Conservation (phyloP, 208 protist species). For the Leishmania turanica region DNA sequence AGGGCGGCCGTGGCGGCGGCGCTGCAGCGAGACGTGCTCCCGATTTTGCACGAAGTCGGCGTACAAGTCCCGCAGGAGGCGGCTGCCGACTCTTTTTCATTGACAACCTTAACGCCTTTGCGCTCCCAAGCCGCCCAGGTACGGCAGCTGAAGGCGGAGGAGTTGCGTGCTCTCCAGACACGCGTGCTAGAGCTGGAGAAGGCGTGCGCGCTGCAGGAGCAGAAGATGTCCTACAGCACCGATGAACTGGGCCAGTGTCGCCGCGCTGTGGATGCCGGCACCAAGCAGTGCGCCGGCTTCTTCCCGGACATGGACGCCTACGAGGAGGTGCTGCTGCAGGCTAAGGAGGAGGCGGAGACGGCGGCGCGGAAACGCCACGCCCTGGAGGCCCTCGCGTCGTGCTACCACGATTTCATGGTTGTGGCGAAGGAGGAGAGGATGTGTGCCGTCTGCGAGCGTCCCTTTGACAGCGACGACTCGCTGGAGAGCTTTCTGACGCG, state of each 20-base stretch:
- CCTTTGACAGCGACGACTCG: constrained; percentile 37
- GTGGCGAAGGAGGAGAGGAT: constrained; percentile 40
- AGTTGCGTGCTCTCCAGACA: constrained; percentile 32
- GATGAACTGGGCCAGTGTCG: constrained; percentile 29
- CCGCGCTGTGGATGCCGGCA: not conserved
- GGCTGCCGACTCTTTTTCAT: constrained; percentile 4
- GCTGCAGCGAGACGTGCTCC: constrained; percentile 41
- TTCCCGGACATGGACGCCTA: constrained; percentile 42
- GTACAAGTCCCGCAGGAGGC: constrained; percentile 13
- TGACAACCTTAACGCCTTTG: constrained; percentile 16
- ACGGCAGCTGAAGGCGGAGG: constrained; percentile 30
- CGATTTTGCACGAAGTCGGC: constrained; percentile 33
- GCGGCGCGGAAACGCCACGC: constrained; percentile 41
- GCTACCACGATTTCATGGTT: constrained; percentile 62
- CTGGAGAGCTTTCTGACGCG: constrained; percentile 41
- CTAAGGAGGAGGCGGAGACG: constrained; percentile 28
- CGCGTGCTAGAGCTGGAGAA: constrained; percentile 39
- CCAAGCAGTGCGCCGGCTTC: constrained; percentile 9
- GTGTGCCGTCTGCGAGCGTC: constrained; percentile 69
- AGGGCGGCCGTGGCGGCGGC: constrained; percentile 25
- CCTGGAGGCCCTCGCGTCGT: constrained; percentile 50
- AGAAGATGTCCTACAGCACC: constrained; percentile 27
- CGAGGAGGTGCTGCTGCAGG: constrained; percentile 36
- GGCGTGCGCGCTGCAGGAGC: constrained; percentile 35
- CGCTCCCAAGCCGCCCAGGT: constrained; percentile 24